These are phyloP conservation scores for Butyriboletus loyo DNA, from an alignment of 768 basidiomycete species.

Conservation along the genomic window DNA sequence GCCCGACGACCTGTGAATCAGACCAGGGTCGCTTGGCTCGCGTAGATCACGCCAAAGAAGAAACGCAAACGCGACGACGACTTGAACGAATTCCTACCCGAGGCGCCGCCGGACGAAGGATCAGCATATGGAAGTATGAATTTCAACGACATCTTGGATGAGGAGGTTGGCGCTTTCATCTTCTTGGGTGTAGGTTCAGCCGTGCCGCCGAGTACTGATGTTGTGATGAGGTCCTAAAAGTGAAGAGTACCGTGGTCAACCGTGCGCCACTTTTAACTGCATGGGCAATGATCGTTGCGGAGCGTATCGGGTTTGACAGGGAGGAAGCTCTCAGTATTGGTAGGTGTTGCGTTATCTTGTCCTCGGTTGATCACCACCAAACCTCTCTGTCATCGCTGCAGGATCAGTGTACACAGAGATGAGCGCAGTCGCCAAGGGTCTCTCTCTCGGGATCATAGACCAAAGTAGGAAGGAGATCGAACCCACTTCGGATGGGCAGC, in stretches of 20 bases:
- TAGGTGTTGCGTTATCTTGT: conserved; percentile 28
- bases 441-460: conserved; percentile 76
- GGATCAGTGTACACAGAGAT: conserved; percentile 93
- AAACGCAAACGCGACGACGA: conserved; percentile 44
- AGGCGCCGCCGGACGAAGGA: conserved; percentile 48
- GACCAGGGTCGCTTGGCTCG: conserved; percentile 1
- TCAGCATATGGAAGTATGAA: conserved; percentile 53
- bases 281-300: conserved; percentile 87
- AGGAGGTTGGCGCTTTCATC: conserved; percentile 47
- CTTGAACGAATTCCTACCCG: conserved; percentile 58
- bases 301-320: conserved; percentile 79
- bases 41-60: conserved; percentile 50
- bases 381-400: conserved; percentile 26
- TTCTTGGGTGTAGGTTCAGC: background rate
- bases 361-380: background rate
- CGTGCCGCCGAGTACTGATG: conserved; percentile 4
- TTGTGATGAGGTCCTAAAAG: conserved; percentile 49
- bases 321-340: conserved; percentile 93
- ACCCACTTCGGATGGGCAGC: conserved; percentile 53
- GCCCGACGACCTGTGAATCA: background rate
- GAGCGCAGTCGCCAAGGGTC: conserved; percentile 83
- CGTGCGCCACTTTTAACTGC: conserved; percentile 94
- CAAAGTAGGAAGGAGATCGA: conserved; percentile 54
- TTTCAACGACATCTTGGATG: conserved; percentile 72
- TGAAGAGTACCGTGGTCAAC: conserved; percentile 70